Evolutionary conservation across 352 stramenopile species (phyloP).

Genomic region (Phytopythium helicoides): DNA sequence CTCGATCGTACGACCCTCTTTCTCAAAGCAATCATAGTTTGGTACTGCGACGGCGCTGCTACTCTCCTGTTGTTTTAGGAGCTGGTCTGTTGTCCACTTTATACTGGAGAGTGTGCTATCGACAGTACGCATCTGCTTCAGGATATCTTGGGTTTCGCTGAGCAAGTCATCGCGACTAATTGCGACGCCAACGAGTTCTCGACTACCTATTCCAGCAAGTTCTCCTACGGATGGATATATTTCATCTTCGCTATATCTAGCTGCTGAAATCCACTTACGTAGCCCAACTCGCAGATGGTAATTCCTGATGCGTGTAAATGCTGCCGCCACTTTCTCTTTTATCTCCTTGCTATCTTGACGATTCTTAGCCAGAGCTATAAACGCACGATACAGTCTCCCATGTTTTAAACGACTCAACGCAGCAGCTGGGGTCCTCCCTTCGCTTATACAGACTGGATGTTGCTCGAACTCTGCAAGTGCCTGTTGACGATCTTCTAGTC

Average conservation of each 20-base stretch:
- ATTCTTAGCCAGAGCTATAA: constrained; percentile 50
- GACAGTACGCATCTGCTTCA: constrained; percentile 43
- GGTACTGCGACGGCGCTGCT: too few relatives aligned
- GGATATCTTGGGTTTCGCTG: constrained; percentile 36
- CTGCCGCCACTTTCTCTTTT: constrained; percentile 37
- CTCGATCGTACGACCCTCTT: constrained; percentile 1
- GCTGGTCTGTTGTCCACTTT: constrained; percentile 41
- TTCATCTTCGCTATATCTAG: constrained; percentile 1
- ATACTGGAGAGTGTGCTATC: constrained; percentile 33
- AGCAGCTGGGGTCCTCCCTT: constrained; percentile 11
- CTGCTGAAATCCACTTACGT: constrained; percentile 22
- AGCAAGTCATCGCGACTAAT: constrained; percentile 49
- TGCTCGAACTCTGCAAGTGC: constrained; percentile 51
- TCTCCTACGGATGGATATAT: background rate
- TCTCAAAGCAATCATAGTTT: constrained; percentile 1
- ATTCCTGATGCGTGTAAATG: constrained; percentile 23
- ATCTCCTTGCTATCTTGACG: constrained; percentile 22
- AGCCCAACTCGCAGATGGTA: constrained; percentile 25
- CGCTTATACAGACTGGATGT: constrained; percentile 17
- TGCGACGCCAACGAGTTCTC: constrained; percentile 42
- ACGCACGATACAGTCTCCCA: constrained; percentile 41
- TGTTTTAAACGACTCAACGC: constrained; percentile 38
- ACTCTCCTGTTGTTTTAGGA: constrained; percentile 5
- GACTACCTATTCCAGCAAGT: constrained; percentile 37
- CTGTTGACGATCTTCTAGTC: constrained; percentile 36